Evolutionary conservation across 2,329 filamentous ascomycete genomes (phyloP), one percentile per base, ranked within the genome.

Genomic region (Penicillium sp.): DNA sequence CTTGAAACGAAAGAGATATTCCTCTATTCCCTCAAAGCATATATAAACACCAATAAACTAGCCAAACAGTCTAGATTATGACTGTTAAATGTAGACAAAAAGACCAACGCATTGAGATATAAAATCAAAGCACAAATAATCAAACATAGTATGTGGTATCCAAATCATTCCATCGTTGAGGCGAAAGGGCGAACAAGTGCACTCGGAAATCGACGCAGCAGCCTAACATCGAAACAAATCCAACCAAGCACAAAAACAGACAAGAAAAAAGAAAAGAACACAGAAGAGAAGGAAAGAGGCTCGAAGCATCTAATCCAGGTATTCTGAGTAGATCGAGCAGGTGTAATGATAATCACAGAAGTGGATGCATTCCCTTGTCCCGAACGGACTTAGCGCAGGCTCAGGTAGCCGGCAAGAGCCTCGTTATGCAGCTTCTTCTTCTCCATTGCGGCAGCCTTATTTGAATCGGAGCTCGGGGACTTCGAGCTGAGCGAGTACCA

Each of bases 351-450:
- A 26, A 12, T 32, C 17, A n/a, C 13, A 5, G n/a, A 44, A 45
- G 31, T 26, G 24, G 7, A 38, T 29, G 24, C 33, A 39, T 26
- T 17, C 15, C 7, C 21, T 7, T 38, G 26, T 13, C 7, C 39
- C 32, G 19, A 41, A 19, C 17, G n/a, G 15, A 17, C 43, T 56
- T 50, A 64, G 24, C 61, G 61, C 43, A 57, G n/a, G 45, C 49
- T 51, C 26, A 63, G 38, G 43, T 63, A 61, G 15, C 19, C 56
- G 19, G 57, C 58, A 31, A 63, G 26, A 13, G 60, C 61, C 15
- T 61, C 57, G 4, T 60, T 53, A 34, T 61, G 59, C 3, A 56
- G 3, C 7, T 49, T 53, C 41, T 55, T 45, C 29, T 54, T 34
- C 19, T 53, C 48, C 12, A 48, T 37, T 0, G 41, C 45, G 3